Conservation (phyloP, 495 filamentous ascomycete species). For the Aspergillus cavernicola region DNA sequence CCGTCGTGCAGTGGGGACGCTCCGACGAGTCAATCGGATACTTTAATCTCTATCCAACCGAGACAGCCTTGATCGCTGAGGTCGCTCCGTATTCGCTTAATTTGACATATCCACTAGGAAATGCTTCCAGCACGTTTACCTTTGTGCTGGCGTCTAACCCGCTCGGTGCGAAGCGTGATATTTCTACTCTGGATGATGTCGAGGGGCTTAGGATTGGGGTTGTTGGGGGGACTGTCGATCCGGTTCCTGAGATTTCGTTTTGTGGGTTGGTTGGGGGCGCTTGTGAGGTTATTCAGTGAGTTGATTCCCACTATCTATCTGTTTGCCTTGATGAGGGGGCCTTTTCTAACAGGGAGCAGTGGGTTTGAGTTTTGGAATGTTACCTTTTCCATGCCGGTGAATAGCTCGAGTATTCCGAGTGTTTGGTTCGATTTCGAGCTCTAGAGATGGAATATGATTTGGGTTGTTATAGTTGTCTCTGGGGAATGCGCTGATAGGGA, state of each 20-base stretch:
- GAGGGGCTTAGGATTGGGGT: constrained; percentile 3
- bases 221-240: constrained; percentile 2
- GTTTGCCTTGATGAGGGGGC: too few relatives aligned
- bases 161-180: background rate
- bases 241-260: constrained; percentile 2
- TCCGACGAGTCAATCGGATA: constrained; percentile 18
- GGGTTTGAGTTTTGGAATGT: constrained; percentile 14
- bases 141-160: constrained; percentile 8
- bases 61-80: constrained; percentile 28
- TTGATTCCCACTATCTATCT: too few relatives aligned
- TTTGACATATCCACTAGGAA: constrained; percentile 30
- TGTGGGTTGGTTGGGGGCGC: constrained; percentile 6
- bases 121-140: constrained; percentile 5
- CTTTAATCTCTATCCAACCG: constrained; percentile 28
- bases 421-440: constrained; percentile 6
- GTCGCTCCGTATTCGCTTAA: constrained; percentile 26
- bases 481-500: too few relatives aligned
- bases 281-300: constrained; percentile 11
- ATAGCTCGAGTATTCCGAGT: background rate
- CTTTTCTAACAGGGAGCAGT: background rate
- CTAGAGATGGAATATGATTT: too few relatives aligned
- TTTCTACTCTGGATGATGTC: constrained; percentile 1
- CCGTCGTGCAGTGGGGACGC: constrained; percentile 33
- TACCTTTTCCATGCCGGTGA: constrained; percentile 8
- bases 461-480: too few relatives aligned